Evolutionary conservation across 176 grass and related monocot genomes (phyloP).

Genomic region (sorghum (Sorghum bicolor)): DNA sequence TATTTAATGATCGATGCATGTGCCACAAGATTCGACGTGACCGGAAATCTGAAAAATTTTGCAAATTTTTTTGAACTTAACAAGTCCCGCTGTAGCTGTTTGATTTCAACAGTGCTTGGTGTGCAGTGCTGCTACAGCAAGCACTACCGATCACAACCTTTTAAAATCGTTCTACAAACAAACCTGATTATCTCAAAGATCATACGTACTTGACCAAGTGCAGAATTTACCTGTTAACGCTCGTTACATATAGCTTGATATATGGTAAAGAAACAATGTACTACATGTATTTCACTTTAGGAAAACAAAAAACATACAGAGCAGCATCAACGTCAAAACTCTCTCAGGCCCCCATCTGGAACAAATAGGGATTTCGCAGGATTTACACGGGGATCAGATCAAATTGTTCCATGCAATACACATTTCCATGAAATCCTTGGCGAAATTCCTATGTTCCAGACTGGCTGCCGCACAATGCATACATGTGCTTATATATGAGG

Average conservation of each 20-base stretch:
- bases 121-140: too few species aligned
- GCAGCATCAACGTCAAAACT: neutral
- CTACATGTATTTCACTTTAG: neutral
- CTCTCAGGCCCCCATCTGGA: neutral
- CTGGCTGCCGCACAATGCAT: conserved; percentile 5
- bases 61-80: too few species aligned
- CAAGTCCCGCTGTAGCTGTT: too few species aligned
- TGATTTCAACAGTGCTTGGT: too few species aligned
- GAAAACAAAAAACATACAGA: neutral
- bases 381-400: neutral
- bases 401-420: neutral
- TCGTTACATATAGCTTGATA: neutral
- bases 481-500: conserved; percentile 25
- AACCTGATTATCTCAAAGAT: too few species aligned
- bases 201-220: too few species aligned
- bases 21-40: too few species aligned
- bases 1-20: too few species aligned
- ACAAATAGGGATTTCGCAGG: conserved; percentile 17
- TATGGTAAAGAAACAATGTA: neutral
- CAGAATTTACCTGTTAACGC: neutral
- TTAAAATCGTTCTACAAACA: too few species aligned
- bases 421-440: neutral
- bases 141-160: too few species aligned
- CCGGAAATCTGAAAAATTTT: too few species aligned
- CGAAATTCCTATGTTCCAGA: conserved; percentile 12